phyloP scores from a whole-genome alignment of 2,329 filamentous ascomycete species.

The Fusarium verrucosum region DNA sequence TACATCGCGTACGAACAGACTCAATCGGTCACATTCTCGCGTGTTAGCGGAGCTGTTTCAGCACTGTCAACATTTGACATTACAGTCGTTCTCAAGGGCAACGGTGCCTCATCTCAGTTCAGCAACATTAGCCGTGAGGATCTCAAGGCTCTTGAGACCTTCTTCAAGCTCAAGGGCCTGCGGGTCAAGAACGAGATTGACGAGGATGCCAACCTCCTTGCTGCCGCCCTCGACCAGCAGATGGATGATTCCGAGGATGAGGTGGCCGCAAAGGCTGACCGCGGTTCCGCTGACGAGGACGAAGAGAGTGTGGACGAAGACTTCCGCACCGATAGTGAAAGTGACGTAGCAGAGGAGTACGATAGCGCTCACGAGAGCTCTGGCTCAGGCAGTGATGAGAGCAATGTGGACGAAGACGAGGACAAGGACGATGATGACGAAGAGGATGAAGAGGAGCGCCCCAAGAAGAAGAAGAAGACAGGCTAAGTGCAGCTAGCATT shows the following conservation, averaged over 20 bases:
- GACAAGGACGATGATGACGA: conserved; percentile 55
- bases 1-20: conserved; percentile 97
- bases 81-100: conserved; percentile 87
- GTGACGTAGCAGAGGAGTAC: conserved; percentile 95
- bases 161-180: conserved; percentile 95
- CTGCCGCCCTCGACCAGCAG: conserved; percentile 84
- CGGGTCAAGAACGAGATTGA: conserved; percentile 99
- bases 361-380: conserved; percentile 91
- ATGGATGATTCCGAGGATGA: conserved; percentile 88
- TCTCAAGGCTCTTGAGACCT: conserved; percentile 93
- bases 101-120: conserved; percentile 91
- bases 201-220: conserved; percentile 84
- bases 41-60: conserved; percentile 92
- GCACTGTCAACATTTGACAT: conserved; percentile 97
- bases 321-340: conserved; percentile 91
- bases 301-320: conserved; percentile 96
- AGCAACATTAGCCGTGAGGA: conserved; percentile 99
- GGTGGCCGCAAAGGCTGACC: conserved; percentile 75
- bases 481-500: conserved; percentile 29
- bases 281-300: conserved; percentile 94
- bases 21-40: conserved; percentile 90
- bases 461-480: conserved; percentile 62
- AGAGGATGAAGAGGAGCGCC: conserved; percentile 56
- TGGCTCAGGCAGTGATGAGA: conserved; percentile 70
- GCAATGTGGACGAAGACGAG: conserved; percentile 59